Base-by-base conservation (phyloP, 345 rosid species). In the Citropsis articulata region DNA sequence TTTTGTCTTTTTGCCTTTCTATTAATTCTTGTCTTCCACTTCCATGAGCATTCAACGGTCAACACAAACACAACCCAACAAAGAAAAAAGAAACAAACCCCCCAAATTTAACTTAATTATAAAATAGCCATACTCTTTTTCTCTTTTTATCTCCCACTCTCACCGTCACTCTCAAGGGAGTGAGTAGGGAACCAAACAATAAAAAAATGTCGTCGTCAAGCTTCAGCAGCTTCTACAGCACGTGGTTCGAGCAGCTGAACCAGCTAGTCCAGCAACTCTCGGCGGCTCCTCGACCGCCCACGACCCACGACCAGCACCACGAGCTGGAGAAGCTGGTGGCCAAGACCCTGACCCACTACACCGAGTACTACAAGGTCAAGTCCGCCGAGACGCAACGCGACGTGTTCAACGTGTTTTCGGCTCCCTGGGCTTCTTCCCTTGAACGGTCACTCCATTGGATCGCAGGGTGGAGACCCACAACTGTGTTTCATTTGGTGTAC, bases 391-490 rank as follows among this genome's bases (percentile, higher is more conserved):
- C 82, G 16, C 93, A 90, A 42, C 79, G 77, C 19, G 94, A 93
- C 61, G 91, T 91, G 8, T 71, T 91, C 10, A 82, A 77, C 10
- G 59, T 93, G 40, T 81, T 92, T 55, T 86, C 92, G 1, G 86
- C 96, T 5, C 92, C 95, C 1, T 95, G 99, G 98, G 84, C 91
- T 65, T 82, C 98, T 66, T 66, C 91, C 67, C 90, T 95, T 5
- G 98, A 93, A 86, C 84, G 94, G n/a, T 88, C 95, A 1, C 97
- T 95, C 78, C 90, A 91, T 60, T 93, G 98, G 98, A 87, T 92
- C 6, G 89, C 90, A 1, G 94, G 93, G 59, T 95, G 95, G 90
- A 77, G 97, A 36, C 97, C 98, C 79, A 91, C 95, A 70, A 93
- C 91, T 22, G 84, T 88, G 79, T 93, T 91, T 84, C 98, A 93